Base-by-base conservation (phyloP, 2,329 filamentous ascomycete species). In the Penicillium sp. region DNA sequence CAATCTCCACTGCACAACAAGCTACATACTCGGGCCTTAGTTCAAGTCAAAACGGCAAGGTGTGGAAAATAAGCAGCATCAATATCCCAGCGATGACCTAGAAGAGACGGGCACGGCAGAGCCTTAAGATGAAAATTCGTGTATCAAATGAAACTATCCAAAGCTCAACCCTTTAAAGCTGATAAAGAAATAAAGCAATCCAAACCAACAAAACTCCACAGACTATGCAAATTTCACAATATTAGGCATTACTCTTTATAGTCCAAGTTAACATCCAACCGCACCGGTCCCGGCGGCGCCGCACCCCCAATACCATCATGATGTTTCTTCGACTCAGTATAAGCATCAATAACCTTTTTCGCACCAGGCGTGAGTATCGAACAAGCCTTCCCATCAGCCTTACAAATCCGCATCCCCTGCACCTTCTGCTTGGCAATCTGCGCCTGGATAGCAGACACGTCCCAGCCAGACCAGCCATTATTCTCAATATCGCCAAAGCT, bases 391-490 rank as follows among this genome's bases (percentile, higher is more conserved):
- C 66, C 67, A 45, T 60, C 53, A 24, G 59, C 55, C 52, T 61
- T 54, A 47, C 68, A 72, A 24, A 75, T 70, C 34, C 63, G 57
- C 69, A 75, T 72, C 0, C 71, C 72, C 55, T 73, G 61, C n/a
- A 73, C 63, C 19, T 58, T 36, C 11, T 66, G 54, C 3, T 60
- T 48, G 3, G 70, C 65, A 26, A 62, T 51, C 55, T 74, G 63
- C 6, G 72, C 67, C 60, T 73, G 67, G 43, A 75, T 75, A n/a
- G 68, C 68, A 19, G 72, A 75, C n/a, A 75, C 73, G 62, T 76
- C 73, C 58, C 70, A 75, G 1, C 73, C 73, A 6, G 70, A 73
- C 70, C 71, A 75, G 3, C 63, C 65, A 16, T 60, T 48, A 54
- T 75, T 75, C 42, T 61, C 60, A 1, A 51, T 21, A 55, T 69